These are phyloP conservation scores for Trichoderma sp. DNA, from an alignment of 2,329 filamentous ascomycete genomes.

Conservation along the genomic window DNA sequence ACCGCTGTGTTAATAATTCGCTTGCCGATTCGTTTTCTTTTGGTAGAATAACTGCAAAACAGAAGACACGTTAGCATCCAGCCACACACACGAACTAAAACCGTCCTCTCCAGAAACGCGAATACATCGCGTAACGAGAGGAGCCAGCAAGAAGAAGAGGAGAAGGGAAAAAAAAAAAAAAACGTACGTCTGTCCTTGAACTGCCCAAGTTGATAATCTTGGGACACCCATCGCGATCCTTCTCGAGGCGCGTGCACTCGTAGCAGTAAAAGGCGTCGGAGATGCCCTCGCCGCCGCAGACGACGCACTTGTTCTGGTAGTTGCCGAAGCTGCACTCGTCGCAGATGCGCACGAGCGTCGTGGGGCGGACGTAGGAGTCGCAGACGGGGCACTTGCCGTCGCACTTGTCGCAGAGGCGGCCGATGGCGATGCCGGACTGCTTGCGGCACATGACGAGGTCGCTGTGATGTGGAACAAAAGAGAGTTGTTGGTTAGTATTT, in stretches of 20 bases:
- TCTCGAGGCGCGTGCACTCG: slow-evolving; percentile 94
- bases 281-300: slow-evolving; percentile 97
- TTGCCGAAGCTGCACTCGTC: slow-evolving; percentile 99
- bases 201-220: slow-evolving; percentile 99
- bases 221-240: slow-evolving; percentile 94
- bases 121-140: not conserved
- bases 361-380: slow-evolving; percentile 97
- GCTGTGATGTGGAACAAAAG: slow-evolving; percentile 45
- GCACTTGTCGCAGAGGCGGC: slow-evolving; percentile 98
- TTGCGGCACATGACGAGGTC: slow-evolving; percentile 99
- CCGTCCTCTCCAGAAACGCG: not conserved
- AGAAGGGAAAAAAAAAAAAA: not conserved
- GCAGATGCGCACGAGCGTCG: slow-evolving; percentile 95
- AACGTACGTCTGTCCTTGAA: slow-evolving; percentile 84
- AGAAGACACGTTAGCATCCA: slow-evolving; percentile 19
- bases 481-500: too few species aligned
- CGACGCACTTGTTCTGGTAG: slow-evolving; percentile 99
- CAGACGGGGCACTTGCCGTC: slow-evolving; percentile 99
- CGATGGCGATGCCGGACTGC: slow-evolving; percentile 95
- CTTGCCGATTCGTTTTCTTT: slow-evolving; percentile 65
- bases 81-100: too few species aligned
- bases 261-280: slow-evolving; percentile 99
- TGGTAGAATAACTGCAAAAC: slow-evolving; percentile 60
- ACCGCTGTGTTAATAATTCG: slow-evolving; percentile 55
- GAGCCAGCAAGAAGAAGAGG: too few species aligned